Conservation (phyloP, 257 asterid species). For the Fraxinus anomala region DNA sequence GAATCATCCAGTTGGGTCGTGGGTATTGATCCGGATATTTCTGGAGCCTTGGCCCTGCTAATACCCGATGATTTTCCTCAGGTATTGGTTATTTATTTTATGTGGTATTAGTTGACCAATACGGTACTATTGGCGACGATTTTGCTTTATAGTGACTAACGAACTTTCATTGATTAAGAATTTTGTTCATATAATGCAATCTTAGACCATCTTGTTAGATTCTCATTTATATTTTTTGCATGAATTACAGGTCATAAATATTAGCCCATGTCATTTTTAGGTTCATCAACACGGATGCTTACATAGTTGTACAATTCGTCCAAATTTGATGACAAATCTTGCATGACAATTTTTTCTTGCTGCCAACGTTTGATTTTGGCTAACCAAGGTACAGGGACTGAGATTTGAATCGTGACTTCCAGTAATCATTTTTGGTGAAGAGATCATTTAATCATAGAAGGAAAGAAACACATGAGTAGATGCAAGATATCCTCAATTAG, state of each 20-base stretch:
- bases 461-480: not conserved
- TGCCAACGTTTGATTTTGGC: too few relatives aligned
- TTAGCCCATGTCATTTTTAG: not conserved
- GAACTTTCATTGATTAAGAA: not conserved
- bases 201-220: not conserved
- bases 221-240: not conserved
- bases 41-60: conserved; percentile 76
- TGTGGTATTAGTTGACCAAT: not conserved
- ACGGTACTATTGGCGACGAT: not conserved
- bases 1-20: conserved; percentile 50
- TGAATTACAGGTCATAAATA: not conserved
- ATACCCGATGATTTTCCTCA: conserved; percentile 62
- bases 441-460: not conserved
- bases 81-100: conserved; percentile 31
- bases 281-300: conserved; percentile 1
- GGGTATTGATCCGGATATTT: conserved; percentile 77
- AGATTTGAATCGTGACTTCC: not conserved
- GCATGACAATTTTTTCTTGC: not conserved
- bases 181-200: not conserved
- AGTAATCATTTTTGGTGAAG: not conserved
- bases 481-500: not conserved
- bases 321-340: not conserved
- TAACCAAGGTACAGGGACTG: not conserved
- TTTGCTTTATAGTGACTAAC: not conserved
- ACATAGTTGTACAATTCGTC: not conserved